Percentiles rank a stretch among this genome's conserved stretches.
Conservation (phyloP, 768 basidiomycete genomes). For the Lactifluus pinguis region DNA sequence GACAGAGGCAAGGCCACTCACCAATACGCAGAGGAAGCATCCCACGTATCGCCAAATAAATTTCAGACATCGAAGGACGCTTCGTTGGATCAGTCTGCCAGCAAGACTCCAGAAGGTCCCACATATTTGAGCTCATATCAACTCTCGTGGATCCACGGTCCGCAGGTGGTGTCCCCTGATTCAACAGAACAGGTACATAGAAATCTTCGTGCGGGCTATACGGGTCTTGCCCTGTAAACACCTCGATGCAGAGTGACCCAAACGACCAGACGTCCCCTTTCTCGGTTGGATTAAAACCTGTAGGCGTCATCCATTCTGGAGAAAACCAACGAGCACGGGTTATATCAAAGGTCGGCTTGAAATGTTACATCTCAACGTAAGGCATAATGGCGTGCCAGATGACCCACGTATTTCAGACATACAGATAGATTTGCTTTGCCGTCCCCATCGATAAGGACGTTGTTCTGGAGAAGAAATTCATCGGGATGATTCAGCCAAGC, state of each 20-base stretch:
- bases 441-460: conserved; percentile 34
- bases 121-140: conserved; percentile 9
- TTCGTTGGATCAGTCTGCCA: background rate
- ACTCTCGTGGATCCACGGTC: background rate
- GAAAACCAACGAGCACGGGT: conserved; percentile 9
- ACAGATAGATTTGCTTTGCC: conserved; percentile 35
- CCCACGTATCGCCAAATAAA: background rate
- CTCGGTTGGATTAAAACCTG: background rate
- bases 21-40: background rate
- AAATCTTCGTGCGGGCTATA: background rate
- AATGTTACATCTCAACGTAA: conserved; percentile 1
- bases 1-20: background rate
- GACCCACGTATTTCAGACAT: background rate
- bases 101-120: conserved; percentile 12
- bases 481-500: background rate
- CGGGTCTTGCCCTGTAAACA: conserved; percentile 10
- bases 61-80: conserved; percentile 3
- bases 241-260: conserved; percentile 10
- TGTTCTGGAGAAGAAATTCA: conserved; percentile 27
- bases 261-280: conserved; percentile 13
- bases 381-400: background rate
- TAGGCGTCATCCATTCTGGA: conserved; percentile 5
- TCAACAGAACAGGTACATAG: conserved; percentile 1
- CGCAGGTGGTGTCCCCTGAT: background rate
- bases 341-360: conserved; percentile 22